Base-by-base conservation (phyloP, 2,329 filamentous ascomycete genomes). In the Diplodia intermedia region DNA sequence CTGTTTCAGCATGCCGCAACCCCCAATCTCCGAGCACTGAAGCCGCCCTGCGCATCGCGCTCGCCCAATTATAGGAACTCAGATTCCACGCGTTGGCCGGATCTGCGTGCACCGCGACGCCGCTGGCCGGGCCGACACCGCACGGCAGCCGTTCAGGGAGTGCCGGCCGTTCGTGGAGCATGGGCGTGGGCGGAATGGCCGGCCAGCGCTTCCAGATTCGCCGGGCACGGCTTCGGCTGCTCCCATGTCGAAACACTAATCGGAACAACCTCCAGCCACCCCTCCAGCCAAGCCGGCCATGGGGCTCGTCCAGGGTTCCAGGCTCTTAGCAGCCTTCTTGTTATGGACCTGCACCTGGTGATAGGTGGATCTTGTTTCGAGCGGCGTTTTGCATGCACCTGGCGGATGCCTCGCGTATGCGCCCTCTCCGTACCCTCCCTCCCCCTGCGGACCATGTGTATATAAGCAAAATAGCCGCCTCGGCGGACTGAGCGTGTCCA, bases 341-440 rank as follows among this genome's bases (percentile, higher is more conserved):
- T 52, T 52, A 60, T 67, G 65, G 23, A 60, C 55, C 23, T 38
- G 54, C 53, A 47, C 50, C 31, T 36, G 43, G 31, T 52, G 40
- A 67, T 67, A 60, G 65, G 65, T 67, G 65, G 65, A 67, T 67
- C 65, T 67, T 52, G 65, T 67, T 60, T 60, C 65, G 40, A 67
- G 29, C 50, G 18, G 54, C 54, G 65, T 67, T 38, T 49, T 57
- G 54, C 54, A 67, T 60, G 26, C 60, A 63, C 38, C n/a, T 47
- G 20, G 57, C 18, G 9, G 47, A 38, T 9, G 60, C 60, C 38
- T 63, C 60, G 60, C 20, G 11, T 63, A 52, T 63, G 60, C 47
- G 15, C 29, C 40, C 40, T 26, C 36, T 62, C 57, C 57, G 29
- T 50, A 47, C 38, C 56, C 57, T 15, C n/a, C n/a, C n/a, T 33